Base-by-base conservation (phyloP, 805 yeast species). In the Tetrapisispora iriomotensis region DNA sequence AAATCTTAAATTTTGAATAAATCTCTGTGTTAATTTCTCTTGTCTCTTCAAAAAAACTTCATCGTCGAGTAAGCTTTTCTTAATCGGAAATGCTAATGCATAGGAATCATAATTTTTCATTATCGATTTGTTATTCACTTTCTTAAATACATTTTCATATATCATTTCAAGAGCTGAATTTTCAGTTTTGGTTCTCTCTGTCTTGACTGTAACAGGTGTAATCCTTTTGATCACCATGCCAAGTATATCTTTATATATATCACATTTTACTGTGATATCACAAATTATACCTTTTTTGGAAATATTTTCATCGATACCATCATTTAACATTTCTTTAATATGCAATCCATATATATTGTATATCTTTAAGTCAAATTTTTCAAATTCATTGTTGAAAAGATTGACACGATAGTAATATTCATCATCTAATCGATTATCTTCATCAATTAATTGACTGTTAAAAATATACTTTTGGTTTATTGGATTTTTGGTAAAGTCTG, bases 401-500 rank as follows among this genome's bases (percentile, higher is more conserved):
- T 49, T 39, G 3, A 47, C 43, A 20, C 52, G 42, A 29, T 48
- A 45, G 5, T 56, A 56, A 22, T 45, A 42, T 21, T 44, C 33
- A 24, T 34, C 41, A 6, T 42, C 39, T 13, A 56, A 21, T 18
- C 42, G 47, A 15, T 44, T 39, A 6, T 41, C 38, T 39, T 40
- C 45, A 21, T 49, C 45, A 22, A 55, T 38, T 24, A 57, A n/a
- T 28, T 45, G 54, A 12, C 45, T 44, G 36, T 50, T 58, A 32
- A 51, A 49, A 6, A 54, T 42, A 28, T 48, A 48, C 21, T 49
- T 49, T 29, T 46, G 51, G 20, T 26, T 30, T 6, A 39, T 37
- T 1, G 38, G 24, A 35, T 53, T 56, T 7, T 37, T 26, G 2
- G 57, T 56, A 32, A 58, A 56, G 44, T 58, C 62, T 9, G 61